phyloP scores from a whole-genome alignment of 306 rosid genomes.

The Lablab purpureus region DNA sequence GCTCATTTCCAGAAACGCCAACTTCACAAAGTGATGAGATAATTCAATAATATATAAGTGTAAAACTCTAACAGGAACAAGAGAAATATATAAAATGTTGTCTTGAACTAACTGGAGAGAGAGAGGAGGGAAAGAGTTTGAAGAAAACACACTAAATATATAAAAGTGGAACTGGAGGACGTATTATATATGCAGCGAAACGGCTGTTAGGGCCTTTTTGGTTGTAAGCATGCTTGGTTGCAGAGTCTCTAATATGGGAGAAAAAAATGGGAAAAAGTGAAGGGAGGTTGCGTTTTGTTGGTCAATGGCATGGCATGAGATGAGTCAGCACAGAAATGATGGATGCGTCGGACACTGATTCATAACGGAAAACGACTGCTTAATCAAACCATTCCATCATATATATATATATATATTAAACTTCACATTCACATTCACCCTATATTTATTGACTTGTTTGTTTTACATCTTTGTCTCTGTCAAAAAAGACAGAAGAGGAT shows the following conservation, averaged over 20 bases:
- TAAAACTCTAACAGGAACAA: neutral
- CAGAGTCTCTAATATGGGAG: too few relatives aligned
- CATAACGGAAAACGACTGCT: constrained; percentile 17
- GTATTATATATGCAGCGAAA: neutral
- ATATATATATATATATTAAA: too few relatives aligned
- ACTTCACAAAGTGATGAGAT: neutral
- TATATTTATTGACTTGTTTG: neutral
- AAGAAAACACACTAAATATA: neutral
- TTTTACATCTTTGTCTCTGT: constrained; percentile 6
- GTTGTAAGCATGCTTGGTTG: neutral
- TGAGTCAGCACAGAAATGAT: constrained; percentile 11
- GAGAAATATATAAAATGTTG: neutral
- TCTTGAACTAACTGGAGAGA: too few relatives aligned
- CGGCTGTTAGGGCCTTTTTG: neutral
- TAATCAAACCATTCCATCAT: neutral
- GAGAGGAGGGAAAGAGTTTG: neutral
- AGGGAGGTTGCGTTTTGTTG: neutral
- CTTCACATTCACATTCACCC: too few relatives aligned
- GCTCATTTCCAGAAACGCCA: constrained; percentile 58
- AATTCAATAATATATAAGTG: neutral
- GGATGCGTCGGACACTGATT: neutral
- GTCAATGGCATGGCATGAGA: neutral
- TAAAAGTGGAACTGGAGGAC: too few relatives aligned
- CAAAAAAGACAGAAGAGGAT: neutral
- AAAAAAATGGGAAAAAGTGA: too few relatives aligned